These are phyloP conservation scores for Anaeromyces robustus DNA, from an alignment of 192 early-diverging fungal species.

Conservation along the genomic window DNA sequence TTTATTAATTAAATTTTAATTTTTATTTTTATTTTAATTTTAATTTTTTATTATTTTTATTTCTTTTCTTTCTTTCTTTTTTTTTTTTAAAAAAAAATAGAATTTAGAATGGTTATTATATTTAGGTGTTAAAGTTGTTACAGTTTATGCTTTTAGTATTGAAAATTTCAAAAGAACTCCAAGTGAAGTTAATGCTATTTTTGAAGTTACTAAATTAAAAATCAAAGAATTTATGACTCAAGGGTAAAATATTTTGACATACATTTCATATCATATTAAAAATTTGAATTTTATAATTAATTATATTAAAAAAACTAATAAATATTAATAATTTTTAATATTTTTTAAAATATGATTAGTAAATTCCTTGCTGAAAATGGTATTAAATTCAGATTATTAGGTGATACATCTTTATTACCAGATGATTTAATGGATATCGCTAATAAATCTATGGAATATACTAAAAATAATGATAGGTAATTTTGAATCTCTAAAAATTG, in stretches of 20 bases:
- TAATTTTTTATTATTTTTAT: background rate
- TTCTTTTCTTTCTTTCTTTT: background rate
- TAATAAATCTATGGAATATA: slow-evolving; percentile 41
- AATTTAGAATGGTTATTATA: slow-evolving; percentile 74
- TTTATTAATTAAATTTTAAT: background rate
- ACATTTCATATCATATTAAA: no score
- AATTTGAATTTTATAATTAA: no score
- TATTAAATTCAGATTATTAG: slow-evolving; percentile 66
- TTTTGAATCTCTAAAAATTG: no score
- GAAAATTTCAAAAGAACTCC: slow-evolving; percentile 86
- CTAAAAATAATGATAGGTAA: slow-evolving; percentile 43
- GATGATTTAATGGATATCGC: slow-evolving; percentile 42
- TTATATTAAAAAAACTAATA: no score
- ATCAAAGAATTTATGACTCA: slow-evolving; percentile 58
- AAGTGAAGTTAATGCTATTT: slow-evolving; percentile 58
- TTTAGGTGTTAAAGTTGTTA: slow-evolving; percentile 70
- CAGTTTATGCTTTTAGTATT: slow-evolving; percentile 93
- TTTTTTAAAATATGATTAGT: slow-evolving; percentile 16
- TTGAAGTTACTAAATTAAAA: slow-evolving; percentile 62
- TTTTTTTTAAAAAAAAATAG: slow-evolving; percentile 13
- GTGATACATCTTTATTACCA: slow-evolving; percentile 53
- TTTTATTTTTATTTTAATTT: slow-evolving; percentile 1
- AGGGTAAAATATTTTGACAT: slow-evolving; percentile 34
- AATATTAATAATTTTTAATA: no score
- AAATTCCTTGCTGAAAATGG: slow-evolving; percentile 51